Conservation (phyloP, 306 rosid species). For the Malus asiatica region DNA sequence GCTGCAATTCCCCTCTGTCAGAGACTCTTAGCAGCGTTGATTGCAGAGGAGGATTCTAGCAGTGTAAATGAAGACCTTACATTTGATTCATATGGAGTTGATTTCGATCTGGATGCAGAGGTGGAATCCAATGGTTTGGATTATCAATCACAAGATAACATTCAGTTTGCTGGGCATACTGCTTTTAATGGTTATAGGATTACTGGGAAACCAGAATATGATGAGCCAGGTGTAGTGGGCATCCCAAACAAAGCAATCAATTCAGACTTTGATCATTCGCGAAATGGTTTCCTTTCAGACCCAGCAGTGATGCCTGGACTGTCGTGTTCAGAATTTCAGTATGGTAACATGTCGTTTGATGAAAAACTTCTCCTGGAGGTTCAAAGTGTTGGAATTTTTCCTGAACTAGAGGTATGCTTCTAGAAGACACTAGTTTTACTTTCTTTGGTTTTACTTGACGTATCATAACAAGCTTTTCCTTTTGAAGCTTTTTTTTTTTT, state of each 20-base stretch:
- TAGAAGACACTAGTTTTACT: neutral
- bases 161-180: constrained; percentile 57
- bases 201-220: constrained; percentile 39
- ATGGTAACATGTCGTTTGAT: constrained; percentile 56
- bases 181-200: constrained; percentile 54
- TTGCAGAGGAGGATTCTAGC: constrained; percentile 73
- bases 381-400: constrained; percentile 78
- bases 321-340: constrained; percentile 63
- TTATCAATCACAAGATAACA: constrained; percentile 33
- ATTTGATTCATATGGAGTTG: constrained; percentile 50
- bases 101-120: constrained; percentile 57
- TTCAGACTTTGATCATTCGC: constrained; percentile 36
- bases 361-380: constrained; percentile 89
- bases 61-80: constrained; percentile 51
- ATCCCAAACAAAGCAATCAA: constrained; percentile 36
- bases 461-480: neutral
- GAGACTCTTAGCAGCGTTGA: constrained; percentile 80
- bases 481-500: neutral
- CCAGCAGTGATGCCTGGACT: constrained; percentile 39
- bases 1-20: constrained; percentile 67
- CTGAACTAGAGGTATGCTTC: constrained; percentile 57
- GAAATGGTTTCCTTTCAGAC: constrained; percentile 55
- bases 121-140: constrained; percentile 48
- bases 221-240: constrained; percentile 38
- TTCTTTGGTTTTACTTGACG: neutral